Evolutionary conservation across 345 rosid genomes (phyloP).

Genomic region (Rhodamnia rubescens): DNA sequence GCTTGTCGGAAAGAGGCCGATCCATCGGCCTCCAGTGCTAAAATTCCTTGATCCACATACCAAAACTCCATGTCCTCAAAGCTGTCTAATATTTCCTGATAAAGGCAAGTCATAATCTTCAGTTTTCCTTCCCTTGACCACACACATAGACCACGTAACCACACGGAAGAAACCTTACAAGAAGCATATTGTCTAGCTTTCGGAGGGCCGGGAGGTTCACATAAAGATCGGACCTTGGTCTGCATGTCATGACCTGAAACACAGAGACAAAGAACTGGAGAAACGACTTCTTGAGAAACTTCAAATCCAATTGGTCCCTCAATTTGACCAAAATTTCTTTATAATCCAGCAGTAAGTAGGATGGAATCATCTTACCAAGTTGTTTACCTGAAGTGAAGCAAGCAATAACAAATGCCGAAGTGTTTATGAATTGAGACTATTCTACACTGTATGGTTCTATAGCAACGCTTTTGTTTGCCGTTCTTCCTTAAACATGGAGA

Average conservation of each 20-base stretch:
- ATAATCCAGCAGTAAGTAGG: background rate
- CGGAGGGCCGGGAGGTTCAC: constrained; percentile 86
- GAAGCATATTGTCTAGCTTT: constrained; percentile 94
- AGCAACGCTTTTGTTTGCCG: background rate
- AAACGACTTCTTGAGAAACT: background rate
- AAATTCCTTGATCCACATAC: constrained; percentile 92
- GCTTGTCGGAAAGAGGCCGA: constrained; percentile 59
- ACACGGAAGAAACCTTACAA: constrained; percentile 36
- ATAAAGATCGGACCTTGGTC: constrained; percentile 84
- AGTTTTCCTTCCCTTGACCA: constrained; percentile 1
- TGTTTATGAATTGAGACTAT: background rate
- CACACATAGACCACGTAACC: background rate
- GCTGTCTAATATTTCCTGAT: constrained; percentile 83
- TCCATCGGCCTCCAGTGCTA: constrained; percentile 63
- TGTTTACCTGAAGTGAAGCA: background rate
- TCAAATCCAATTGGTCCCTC: background rate
- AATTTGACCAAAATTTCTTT: background rate
- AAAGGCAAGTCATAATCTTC: background rate
- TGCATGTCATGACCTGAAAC: constrained; percentile 90
- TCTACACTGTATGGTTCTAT: background rate
- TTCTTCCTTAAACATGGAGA: background rate
- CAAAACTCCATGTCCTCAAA: constrained; percentile 77
- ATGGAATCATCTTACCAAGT: background rate
- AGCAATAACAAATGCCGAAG: background rate
- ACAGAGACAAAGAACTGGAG: background rate